phyloP scores from a whole-genome alignment of 2,329 filamentous ascomycete genomes.

The Colletotrichum sp. region DNA sequence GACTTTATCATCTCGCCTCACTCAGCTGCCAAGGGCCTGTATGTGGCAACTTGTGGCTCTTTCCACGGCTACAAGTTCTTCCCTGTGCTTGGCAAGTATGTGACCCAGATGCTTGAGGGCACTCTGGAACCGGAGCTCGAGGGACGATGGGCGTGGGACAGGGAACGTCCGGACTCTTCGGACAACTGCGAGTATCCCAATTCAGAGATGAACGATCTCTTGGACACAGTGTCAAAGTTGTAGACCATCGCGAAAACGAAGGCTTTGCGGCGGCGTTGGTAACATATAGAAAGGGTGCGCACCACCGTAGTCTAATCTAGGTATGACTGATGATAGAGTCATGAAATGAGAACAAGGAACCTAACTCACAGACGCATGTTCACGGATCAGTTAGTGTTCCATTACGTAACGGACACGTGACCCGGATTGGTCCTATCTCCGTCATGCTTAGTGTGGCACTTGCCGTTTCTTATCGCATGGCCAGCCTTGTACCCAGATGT shows the following conservation, averaged over 20 bases:
- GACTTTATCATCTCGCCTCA: conserved; percentile 70
- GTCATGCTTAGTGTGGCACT: neutral
- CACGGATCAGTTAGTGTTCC: neutral
- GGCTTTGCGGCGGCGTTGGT: neutral
- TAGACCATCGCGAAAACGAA: conserved; percentile 12
- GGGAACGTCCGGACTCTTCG: conserved; percentile 58
- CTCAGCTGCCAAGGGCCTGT: conserved; percentile 55
- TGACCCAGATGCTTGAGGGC: conserved; percentile 59
- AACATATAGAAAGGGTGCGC: neutral
- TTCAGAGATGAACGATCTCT: conserved; percentile 60
- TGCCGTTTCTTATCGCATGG: conserved; percentile 6
- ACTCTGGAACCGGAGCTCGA: conserved; percentile 46
- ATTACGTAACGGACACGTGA: conserved; percentile 6
- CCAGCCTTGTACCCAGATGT: neutral
- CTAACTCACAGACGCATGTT: neutral
- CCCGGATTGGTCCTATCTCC: neutral
- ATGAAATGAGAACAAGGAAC: neutral
- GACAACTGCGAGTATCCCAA: conserved; percentile 62
- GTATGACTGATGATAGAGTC: neutral
- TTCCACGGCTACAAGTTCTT: conserved; percentile 75
- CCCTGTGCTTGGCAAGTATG: conserved; percentile 67
- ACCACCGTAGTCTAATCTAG: neutral
- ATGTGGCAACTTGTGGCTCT: conserved; percentile 67
- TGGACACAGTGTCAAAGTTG: conserved; percentile 34
- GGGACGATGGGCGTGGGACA: conserved; percentile 63